phyloP scores from a whole-genome alignment of 164 flowering plant species.

The Kalanchoe fedtschenkoi region DNA sequence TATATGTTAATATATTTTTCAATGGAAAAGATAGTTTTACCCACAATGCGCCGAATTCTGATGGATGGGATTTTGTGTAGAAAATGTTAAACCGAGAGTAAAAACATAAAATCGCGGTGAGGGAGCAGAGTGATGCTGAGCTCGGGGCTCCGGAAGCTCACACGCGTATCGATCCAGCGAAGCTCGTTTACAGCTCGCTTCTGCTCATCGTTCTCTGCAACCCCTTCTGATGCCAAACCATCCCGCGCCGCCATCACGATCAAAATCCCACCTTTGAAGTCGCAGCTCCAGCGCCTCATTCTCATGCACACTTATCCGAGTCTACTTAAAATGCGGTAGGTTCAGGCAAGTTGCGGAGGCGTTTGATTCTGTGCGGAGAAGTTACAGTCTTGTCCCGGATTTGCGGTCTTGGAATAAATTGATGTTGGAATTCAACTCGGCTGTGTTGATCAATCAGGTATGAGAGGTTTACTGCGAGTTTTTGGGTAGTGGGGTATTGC shows the following conservation, averaged over 20 bases:
- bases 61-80: neutral
- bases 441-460: neutral
- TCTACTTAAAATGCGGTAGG: neutral
- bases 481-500: neutral
- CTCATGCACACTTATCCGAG: slow-evolving; percentile 36
- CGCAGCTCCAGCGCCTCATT: slow-evolving; percentile 40
- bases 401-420: neutral
- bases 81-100: neutral
- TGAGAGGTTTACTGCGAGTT: neutral
- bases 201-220: neutral
- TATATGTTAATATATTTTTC: too few species aligned
- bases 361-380: neutral
- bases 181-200: neutral
- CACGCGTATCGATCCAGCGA: neutral
- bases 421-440: neutral
- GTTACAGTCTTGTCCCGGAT: neutral
- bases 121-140: neutral
- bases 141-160: neutral
- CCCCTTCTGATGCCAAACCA: neutral
- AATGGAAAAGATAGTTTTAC: too few species aligned
- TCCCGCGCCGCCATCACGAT: neutral
- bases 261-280: slow-evolving; percentile 22
- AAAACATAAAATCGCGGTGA: neutral
- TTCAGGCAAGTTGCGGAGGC: neutral
- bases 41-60: too few species aligned